A percentile compares a stretch with the other conserved stretches of the same genome.
Conservation (phyloP, 2,329 filamentous ascomycete genomes). For the Mycosphaerella sp. region DNA sequence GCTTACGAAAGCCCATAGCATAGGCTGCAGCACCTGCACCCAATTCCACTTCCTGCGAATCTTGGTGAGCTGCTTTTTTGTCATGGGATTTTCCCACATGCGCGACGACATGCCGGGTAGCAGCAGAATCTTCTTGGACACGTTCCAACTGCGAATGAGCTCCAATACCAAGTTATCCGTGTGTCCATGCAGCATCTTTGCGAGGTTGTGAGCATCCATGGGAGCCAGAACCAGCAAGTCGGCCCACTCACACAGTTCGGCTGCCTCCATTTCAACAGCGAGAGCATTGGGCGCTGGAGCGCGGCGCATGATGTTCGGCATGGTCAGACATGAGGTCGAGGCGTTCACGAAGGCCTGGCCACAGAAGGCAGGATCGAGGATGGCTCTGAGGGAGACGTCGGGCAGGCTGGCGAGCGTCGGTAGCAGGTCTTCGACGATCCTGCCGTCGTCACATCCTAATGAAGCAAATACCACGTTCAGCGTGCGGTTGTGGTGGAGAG, state of each 20-base stretch:
- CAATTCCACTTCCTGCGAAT: slow-evolving; percentile 79
- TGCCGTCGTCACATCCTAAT: slow-evolving; percentile 30
- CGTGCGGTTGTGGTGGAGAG: slow-evolving; percentile 15
- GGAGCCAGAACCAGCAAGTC: slow-evolving; percentile 79
- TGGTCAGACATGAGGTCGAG: slow-evolving; percentile 29
- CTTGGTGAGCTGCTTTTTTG: slow-evolving; percentile 79
- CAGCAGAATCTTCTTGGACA: slow-evolving; percentile 75
- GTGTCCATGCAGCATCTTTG: slow-evolving; percentile 80
- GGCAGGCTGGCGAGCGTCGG: slow-evolving; percentile 30
- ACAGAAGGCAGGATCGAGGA: slow-evolving; percentile 32
- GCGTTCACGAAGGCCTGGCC: slow-evolving; percentile 33
- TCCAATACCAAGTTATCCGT: slow-evolving; percentile 75
- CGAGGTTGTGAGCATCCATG: slow-evolving; percentile 75
- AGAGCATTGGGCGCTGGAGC: slow-evolving; percentile 17
- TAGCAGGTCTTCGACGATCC: slow-evolving; percentile 31
- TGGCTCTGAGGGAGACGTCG: slow-evolving; percentile 33
- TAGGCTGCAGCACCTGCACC: slow-evolving; percentile 73
- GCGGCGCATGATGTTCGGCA: slow-evolving; percentile 28
- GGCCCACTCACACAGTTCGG: slow-evolving; percentile 78
- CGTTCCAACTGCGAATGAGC: slow-evolving; percentile 78
- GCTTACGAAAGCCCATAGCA: slow-evolving; percentile 67
- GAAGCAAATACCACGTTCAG: slow-evolving; percentile 36
- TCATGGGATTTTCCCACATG: slow-evolving; percentile 88
- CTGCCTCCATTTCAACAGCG: slow-evolving; percentile 39
- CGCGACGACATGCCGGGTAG: slow-evolving; percentile 83